Percentiles rank a stretch among this genome's conserved stretches.
Evolutionary conservation across 176 grass and related monocot genomes (phyloP).

Genomic region (Juncus inflexus): DNA sequence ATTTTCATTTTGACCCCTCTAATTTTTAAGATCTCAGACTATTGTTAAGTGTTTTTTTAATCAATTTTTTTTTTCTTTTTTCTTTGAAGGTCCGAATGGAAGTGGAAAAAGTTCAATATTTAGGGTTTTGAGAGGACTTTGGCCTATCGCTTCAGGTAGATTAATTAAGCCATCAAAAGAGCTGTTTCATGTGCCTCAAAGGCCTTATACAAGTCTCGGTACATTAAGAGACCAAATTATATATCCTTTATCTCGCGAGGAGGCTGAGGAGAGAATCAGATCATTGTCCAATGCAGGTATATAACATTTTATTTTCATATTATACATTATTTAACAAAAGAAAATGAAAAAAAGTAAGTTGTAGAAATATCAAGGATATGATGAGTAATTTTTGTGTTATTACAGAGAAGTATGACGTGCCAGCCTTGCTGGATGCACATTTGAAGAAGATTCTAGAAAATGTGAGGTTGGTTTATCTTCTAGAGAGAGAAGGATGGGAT

Average conservation of each 20-base stretch:
- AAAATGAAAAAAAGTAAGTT: too few relatives aligned
- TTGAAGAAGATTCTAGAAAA: constrained; percentile 76
- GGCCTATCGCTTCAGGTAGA: constrained; percentile 78
- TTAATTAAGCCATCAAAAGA: constrained; percentile 59
- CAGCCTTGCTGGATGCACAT: constrained; percentile 63
- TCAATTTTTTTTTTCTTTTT: constrained; percentile 14
- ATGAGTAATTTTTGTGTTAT: constrained; percentile 20
- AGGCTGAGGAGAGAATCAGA: constrained; percentile 53
- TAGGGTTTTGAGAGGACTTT: constrained; percentile 79
- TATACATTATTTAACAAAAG: too few relatives aligned
- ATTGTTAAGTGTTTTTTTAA: too few relatives aligned
- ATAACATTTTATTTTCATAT: constrained; percentile 1
- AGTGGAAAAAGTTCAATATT: constrained; percentile 97
- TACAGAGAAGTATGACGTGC: constrained; percentile 43
- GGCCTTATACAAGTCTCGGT: constrained; percentile 93
- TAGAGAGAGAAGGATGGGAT: constrained; percentile 97
- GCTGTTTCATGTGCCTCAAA: constrained; percentile 92
- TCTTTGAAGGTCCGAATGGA: constrained; percentile 80
- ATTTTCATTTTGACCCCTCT: neutral
- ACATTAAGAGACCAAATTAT: constrained; percentile 93
- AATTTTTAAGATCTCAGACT: too few relatives aligned
- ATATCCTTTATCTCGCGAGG: constrained; percentile 84
- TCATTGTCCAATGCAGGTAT: constrained; percentile 47
- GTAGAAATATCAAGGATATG: neutral
- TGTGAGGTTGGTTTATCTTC: constrained; percentile 82